These are phyloP conservation scores for Triangularia setosa DNA, from an alignment of 2,329 filamentous ascomycete genomes.

Conservation along the genomic window DNA sequence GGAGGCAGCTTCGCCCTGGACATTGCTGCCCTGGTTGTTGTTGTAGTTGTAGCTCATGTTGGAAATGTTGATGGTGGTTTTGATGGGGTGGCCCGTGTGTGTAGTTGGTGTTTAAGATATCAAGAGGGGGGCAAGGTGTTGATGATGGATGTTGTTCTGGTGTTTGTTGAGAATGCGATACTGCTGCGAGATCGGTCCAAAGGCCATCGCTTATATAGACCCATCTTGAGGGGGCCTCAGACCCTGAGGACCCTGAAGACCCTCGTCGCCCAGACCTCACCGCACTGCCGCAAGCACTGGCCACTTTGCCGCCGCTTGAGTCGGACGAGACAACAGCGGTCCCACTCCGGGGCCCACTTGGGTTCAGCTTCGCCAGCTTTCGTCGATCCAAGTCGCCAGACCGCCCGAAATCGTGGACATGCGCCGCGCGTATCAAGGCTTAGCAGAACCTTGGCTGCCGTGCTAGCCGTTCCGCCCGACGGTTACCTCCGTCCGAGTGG, in stretches of 20 bases:
- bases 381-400: background rate
- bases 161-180: background rate
- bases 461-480: background rate
- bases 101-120: background rate
- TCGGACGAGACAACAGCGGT: background rate
- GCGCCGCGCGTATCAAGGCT: conserved; percentile 6
- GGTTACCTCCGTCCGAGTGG: background rate
- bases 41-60: conserved; percentile 8
- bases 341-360: conserved; percentile 10
- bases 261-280: background rate
- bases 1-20: conserved; percentile 16
- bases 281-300: conserved; percentile 4
- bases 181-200: background rate
- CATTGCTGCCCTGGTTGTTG: conserved; percentile 2
- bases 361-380: background rate
- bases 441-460: conserved; percentile 4
- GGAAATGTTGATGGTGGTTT: background rate
- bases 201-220: background rate
- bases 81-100: background rate
- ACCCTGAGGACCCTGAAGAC: background rate
- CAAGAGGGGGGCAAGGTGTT: background rate
- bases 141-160: background rate
- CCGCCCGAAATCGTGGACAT: conserved; percentile 4
- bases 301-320: background rate
- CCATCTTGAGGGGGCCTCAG: background rate